These are phyloP conservation scores for Cladosporium oxysporum DNA, from an alignment of 2,329 filamentous ascomycete genomes.

Conservation along the genomic window DNA sequence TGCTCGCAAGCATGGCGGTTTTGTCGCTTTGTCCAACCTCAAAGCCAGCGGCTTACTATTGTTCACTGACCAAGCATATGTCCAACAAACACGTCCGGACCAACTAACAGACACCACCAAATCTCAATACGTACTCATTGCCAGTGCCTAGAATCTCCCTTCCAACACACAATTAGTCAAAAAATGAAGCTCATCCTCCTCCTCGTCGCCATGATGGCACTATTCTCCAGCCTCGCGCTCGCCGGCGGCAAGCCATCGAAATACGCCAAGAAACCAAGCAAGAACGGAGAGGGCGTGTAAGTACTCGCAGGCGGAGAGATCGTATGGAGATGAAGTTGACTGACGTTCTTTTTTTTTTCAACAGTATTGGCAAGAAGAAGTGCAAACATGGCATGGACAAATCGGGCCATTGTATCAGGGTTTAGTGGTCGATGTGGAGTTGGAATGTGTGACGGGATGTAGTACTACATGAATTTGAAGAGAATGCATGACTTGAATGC, in stretches of 20 bases:
- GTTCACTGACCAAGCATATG: slow-evolving; percentile 1
- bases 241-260: not conserved
- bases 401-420: not conserved
- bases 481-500: no score
- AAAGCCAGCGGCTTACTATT: slow-evolving; percentile 9
- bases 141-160: not conserved
- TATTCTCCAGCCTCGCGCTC: slow-evolving; percentile 11
- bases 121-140: not conserved
- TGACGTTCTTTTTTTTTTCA: not conserved
- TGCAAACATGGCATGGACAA: not conserved
- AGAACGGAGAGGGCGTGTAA: slow-evolving; percentile 8
- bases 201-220: slow-evolving; percentile 7
- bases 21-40: not conserved
- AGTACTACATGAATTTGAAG: no score
- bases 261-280: not conserved
- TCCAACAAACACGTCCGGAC: not conserved
- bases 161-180: not conserved
- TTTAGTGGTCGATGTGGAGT: not conserved
- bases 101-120: not conserved
- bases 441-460: not conserved
- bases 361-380: not conserved
- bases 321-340: not conserved
- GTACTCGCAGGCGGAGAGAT: not conserved
- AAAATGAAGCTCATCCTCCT: slow-evolving; percentile 13
- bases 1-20: not conserved